Base-by-base conservation (phyloP, 2,329 filamentous ascomycete species). In the Cordyceps pruinosa region DNA sequence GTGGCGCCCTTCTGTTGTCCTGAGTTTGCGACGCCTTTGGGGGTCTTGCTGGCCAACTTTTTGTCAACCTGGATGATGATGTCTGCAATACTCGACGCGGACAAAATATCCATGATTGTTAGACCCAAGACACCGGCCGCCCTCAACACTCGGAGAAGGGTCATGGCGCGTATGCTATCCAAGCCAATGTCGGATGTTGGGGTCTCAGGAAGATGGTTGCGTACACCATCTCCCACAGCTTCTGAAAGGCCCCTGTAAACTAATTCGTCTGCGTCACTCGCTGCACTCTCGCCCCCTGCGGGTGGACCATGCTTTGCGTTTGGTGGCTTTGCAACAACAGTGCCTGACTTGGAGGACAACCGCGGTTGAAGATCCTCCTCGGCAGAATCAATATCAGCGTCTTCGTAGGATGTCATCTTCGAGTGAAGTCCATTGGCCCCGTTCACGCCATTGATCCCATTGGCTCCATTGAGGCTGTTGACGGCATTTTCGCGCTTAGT, bases 141-240 rank as follows among this genome's bases (percentile, higher is more conserved):
- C 19, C 41, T 12, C 41, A 37, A 21, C 7, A 23, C 19, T 15
- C 47, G 47, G 21, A 50, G 47, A 37, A 50, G n/a, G 8, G 47
- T 50, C 47, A 50, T 50, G 47, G 47, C 47, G 23, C 47, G 47
- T 25, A 50, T 50, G 32, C 47, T 50, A n/a, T 50, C 47, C 47
- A 50, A n/a, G 15, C 47, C 47, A 39, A 39, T 50, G 23, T 21
- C 39, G 19, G 47, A 50, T 17, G 32, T 50, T 4, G 17, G 32
- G 7, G 47, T 50, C 34, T 50, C 47, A n/a, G 10, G 47, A 17
- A 9, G 15, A 26, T 50, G 47, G 21, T 34, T 50, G 34, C 47
- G 47, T 23, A 50, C 47, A 17, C 23, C 17, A 10, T 39, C 47
- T 12, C 47, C 47, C n/a, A 50, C 26, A 6, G 47, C 28, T 13